Base-by-base conservation (phyloP, 495 filamentous ascomycete species). In the Aspergillus baeticus region DNA sequence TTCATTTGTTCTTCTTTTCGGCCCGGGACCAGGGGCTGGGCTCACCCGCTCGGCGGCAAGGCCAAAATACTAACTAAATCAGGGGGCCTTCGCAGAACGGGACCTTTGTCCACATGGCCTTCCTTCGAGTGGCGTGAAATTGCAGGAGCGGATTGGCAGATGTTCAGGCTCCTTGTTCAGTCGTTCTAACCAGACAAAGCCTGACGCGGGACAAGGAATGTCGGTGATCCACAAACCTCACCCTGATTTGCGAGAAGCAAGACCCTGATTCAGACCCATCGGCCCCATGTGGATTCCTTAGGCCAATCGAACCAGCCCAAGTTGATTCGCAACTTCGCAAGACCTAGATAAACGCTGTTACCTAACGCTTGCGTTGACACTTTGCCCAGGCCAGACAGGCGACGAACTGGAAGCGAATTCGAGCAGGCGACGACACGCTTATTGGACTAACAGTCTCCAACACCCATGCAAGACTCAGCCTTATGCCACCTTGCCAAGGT, bases 401-500 rank as follows among this genome's bases (percentile, higher is more conserved):
- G 6, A 50, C 8, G 20, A 15, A 20, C 36, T 50, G 47, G 34
- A 50, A 21, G 6, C 5, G 18, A 10, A 23, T 10, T 13, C 36
- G 3, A 35, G 11, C 3, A 37, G 14, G 33, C n/a, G 33, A 17
- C n/a, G 6, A 50, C 37, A 15, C 13, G 18, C 34, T 38, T 33
- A 50, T 50, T 50, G 47, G 47, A 21, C 23, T 5, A 50, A 18
- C 21, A 35, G 15, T 20, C 31, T 21, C 45, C 31, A 47, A 47
- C 10, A 22, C 21, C 22, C 23, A 45, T 36, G 34, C 47, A 50
- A 21, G 26, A 22, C 33, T 47, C 53, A 55, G 53, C 53, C 43
- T 55, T 55, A 55, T 39, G 53, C 53, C 53, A 48, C 36, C 20
- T n/a, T 50, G 47, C 47, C 47, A 55, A 47, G 43, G 35, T 35